phyloP scores from a whole-genome alignment of 2,329 filamentous ascomycete species.

The Fusarium anthophilum region DNA sequence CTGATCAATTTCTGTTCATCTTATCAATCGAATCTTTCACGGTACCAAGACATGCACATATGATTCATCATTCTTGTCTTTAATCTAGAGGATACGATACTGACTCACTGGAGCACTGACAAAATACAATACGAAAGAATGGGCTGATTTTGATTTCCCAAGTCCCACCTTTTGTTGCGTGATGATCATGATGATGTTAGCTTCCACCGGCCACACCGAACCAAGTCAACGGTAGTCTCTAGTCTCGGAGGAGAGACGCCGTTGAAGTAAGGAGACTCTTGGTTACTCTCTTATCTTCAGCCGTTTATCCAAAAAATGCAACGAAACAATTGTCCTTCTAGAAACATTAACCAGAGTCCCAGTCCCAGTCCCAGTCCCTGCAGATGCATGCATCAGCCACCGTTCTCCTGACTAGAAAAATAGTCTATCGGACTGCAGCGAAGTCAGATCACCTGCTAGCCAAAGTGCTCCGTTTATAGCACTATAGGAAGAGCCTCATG shows the following conservation, averaged over 20 bases:
- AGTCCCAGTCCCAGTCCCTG: background rate
- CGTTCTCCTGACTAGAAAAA: background rate
- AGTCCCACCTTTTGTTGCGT: slow-evolving; percentile 4
- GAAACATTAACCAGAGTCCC: background rate
- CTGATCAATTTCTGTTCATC: background rate
- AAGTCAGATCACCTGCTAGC: background rate
- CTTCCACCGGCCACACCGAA: slow-evolving; percentile 10
- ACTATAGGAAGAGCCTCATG: background rate
- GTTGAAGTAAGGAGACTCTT: background rate
- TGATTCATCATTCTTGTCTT: background rate
- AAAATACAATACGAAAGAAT: background rate
- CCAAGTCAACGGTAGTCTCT: background rate
- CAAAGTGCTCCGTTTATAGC: background rate
- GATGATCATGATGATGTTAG: no score
- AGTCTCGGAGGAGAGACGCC: slow-evolving; percentile 1
- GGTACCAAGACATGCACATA: no score
- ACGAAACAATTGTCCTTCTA: background rate
- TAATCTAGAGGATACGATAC: background rate
- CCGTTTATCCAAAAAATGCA: background rate
- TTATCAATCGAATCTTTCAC: background rate
- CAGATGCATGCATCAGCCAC: background rate
- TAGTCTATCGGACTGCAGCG: background rate
- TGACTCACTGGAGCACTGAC: background rate
- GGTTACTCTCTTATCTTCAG: background rate
- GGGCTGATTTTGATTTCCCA: background rate